Evolutionary conservation across 139 green algal genomes (phyloP), one percentile per base, ranked within the genome.

Genomic region (Deuterostichococcus epilithicus): DNA sequence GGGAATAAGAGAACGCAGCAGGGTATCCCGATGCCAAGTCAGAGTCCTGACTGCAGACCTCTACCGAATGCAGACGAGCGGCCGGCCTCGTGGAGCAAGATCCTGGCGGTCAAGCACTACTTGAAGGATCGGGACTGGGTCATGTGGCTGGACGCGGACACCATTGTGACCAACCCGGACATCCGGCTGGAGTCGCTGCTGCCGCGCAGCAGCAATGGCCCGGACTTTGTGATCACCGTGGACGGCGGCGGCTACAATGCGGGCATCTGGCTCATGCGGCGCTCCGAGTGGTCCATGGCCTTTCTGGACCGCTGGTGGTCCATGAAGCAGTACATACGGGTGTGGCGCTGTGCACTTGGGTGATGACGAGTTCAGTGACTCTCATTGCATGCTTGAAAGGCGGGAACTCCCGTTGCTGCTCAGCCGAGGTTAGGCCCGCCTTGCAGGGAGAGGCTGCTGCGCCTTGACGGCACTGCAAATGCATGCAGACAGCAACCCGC

Each of bases 101-200:
- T 88, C 44, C 73, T 80, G 1, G 81, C 82, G 32, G 81, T 88
- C 22, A 34, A 80, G 73, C n/a, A 80, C 3, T 58, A 74, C 13
- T 58, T 88, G 10, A 72, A 70, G 28, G 30, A 75, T 65, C 71
- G 38, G 71, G 79, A 84, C 63, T 86, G 81, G 84, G 76, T 88
- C 30, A 79, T 88, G 33, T 88, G 82, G 81, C 66, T 86, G 68
- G 81, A 88, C 70, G 65, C 84, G 22, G 84, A 88, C 76, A 70
- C 81, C 35, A 72, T 86, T 30, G 75, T 88, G 39, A 88, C 78
- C 10, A 85, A 85, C 60, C 72, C 60, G 18, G 45, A 79, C 52
- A 77, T 81, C 58, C 30, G 36, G 58, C 68, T 85, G n/a, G 81
- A 85, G 58, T 34, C 44, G 1, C 26, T 85, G 20, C 72, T 85